A percentile compares a stretch with the other conserved stretches of the same genome.
These are phyloP conservation scores for Ceratobasidium sp. DNA, from an alignment of 1,284 basidiomycete genomes.

Conservation along the genomic window DNA sequence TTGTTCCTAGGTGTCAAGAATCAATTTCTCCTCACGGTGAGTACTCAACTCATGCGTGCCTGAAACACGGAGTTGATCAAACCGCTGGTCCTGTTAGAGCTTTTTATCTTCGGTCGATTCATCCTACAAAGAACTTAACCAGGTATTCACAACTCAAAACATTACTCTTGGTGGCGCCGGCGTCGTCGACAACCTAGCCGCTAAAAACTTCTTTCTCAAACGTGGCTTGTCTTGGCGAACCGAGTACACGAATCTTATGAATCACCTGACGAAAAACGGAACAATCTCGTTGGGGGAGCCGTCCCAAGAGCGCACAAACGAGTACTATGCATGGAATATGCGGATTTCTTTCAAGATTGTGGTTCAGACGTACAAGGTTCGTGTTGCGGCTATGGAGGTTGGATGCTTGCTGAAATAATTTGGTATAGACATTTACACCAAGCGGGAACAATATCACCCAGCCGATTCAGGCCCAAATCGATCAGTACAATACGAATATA, in stretches of 20 bases:
- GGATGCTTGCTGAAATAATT: neutral
- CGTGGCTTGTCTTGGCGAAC: slow-evolving; percentile 22
- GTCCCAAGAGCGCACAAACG: slow-evolving; percentile 11
- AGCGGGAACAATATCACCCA: neutral
- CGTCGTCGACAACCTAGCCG: slow-evolving; percentile 2
- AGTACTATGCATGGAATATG: slow-evolving; percentile 30
- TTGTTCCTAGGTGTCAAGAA: slow-evolving; percentile 28
- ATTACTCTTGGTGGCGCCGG: slow-evolving; percentile 1
- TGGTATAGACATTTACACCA: slow-evolving; percentile 6
- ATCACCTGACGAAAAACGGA: slow-evolving; percentile 9
- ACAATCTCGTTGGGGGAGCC: neutral
- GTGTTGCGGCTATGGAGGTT: neutral
- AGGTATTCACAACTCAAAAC: slow-evolving; percentile 14
- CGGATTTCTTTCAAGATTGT: slow-evolving; percentile 26
- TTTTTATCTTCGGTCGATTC: slow-evolving; percentile 14
- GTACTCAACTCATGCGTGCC: neutral
- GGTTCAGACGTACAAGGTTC: slow-evolving; percentile 16
- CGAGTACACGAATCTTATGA: slow-evolving; percentile 30
- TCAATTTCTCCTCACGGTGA: slow-evolving; percentile 33
- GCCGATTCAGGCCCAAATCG: slow-evolving; percentile 19
- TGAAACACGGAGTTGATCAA: no score
- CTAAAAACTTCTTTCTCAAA: slow-evolving; percentile 6
- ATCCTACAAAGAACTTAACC: neutral
- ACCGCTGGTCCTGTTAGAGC: neutral
- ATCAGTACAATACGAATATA: slow-evolving; percentile 26